phyloP scores from a whole-genome alignment of 306 rosid species.

The Quercus mongolica region DNA sequence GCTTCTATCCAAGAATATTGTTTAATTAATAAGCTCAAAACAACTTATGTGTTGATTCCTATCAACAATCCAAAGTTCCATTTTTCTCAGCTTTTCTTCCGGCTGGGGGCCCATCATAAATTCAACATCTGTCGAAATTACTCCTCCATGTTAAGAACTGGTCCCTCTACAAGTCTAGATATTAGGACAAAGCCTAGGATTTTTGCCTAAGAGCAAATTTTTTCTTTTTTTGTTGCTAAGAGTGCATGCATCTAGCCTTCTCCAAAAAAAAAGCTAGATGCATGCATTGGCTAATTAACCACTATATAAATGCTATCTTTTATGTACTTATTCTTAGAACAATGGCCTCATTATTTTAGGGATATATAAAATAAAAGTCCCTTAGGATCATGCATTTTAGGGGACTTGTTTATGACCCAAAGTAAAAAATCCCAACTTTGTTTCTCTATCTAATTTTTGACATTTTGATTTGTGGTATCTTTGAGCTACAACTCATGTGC shows the following conservation, averaged over 20 bases:
- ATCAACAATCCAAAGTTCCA: not conserved
- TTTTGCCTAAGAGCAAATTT: not conserved
- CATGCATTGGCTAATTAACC: no score
- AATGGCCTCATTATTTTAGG: not conserved
- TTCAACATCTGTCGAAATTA: not conserved
- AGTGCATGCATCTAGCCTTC: no score
- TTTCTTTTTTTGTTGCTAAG: not conserved
- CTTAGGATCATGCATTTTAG: not conserved
- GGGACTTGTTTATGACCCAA: conserved; percentile 12
- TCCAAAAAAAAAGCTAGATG: no score
- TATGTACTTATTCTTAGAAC: not conserved
- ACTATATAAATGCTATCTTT: not conserved
- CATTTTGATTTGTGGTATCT: conserved; percentile 17
- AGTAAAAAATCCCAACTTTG: not conserved
- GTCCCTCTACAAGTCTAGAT: not conserved
- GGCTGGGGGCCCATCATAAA: not conserved
- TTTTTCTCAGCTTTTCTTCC: not conserved
- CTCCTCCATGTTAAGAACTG: not conserved
- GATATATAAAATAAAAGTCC: not conserved
- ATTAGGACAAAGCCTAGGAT: not conserved
- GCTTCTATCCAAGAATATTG: not conserved
- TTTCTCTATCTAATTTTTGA: not conserved
- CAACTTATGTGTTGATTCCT: not conserved
- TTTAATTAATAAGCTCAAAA: not conserved
- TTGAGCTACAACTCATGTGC: conserved; percentile 30